Evolutionary conservation across 2,329 filamentous ascomycete species (phyloP).

Genomic region (Scytalidium sp.): DNA sequence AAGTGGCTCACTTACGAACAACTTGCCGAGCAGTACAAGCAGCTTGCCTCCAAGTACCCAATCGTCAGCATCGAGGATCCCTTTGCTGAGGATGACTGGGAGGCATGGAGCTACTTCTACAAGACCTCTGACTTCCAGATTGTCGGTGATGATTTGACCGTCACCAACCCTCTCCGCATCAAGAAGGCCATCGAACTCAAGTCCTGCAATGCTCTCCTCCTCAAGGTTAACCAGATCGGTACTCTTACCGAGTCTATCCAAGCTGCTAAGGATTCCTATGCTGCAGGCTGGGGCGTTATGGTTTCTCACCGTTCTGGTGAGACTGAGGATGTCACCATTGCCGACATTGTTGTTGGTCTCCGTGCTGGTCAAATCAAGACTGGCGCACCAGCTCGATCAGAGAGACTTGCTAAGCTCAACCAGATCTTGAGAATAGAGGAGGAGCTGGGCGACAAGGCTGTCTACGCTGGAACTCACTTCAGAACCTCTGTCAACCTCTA

Average conservation of each 20-base stretch:
- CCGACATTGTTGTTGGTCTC: constrained; percentile 96
- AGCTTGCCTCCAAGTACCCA: constrained; percentile 89
- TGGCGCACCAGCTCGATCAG: constrained; percentile 90
- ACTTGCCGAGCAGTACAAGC: constrained; percentile 87
- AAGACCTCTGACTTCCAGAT: constrained; percentile 99
- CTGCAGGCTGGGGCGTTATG: constrained; percentile 97
- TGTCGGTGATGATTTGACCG: constrained; percentile 96
- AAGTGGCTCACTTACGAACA: constrained; percentile 99
- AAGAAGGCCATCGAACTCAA: constrained; percentile 99
- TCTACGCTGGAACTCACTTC: constrained; percentile 93
- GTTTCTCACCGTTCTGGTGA: constrained; percentile 98
- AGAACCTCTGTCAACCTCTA: constrained; percentile 86
- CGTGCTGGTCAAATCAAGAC: constrained; percentile 99
- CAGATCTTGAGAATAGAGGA: constrained; percentile 99
- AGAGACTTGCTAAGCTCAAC: constrained; percentile 99
- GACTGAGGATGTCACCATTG: constrained; percentile 99
- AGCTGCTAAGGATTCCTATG: constrained; percentile 97
- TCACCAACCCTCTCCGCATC: constrained; percentile 98
- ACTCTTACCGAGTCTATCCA: constrained; percentile 98
- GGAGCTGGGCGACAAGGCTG: constrained; percentile 86
- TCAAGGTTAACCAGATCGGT: constrained; percentile 99
- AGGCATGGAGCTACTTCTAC: constrained; percentile 99
- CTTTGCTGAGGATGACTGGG: constrained; percentile 99
- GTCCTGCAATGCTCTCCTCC: constrained; percentile 95
- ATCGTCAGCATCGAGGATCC: constrained; percentile 99